Conservation (phyloP, 2,329 filamentous ascomycete genomes). For the Aotearoamyces nothofagi region DNA sequence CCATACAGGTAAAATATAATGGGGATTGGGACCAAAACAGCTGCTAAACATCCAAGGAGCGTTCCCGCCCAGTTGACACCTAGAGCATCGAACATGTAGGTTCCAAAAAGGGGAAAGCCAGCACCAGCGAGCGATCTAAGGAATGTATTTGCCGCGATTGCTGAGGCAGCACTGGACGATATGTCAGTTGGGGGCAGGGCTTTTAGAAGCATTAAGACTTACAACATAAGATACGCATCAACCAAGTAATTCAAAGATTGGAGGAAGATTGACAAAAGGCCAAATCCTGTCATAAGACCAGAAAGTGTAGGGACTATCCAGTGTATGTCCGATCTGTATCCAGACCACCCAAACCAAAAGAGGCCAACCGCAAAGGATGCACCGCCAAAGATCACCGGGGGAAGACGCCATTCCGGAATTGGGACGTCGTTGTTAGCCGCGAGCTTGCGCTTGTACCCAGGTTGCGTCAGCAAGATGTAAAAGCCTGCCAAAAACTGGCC, state of each 20-base stretch:
- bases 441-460: slow-evolving; percentile 53
- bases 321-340: slow-evolving; percentile 38
- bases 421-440: slow-evolving; percentile 50
- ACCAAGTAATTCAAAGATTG: slow-evolving; percentile 70
- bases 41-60: slow-evolving; percentile 43
- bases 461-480: slow-evolving; percentile 46
- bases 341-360: slow-evolving; percentile 69
- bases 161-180: slow-evolving; percentile 19
- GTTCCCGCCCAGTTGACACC: slow-evolving; percentile 48
- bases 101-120: slow-evolving; percentile 65
- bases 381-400: slow-evolving; percentile 43
- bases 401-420: slow-evolving; percentile 52
- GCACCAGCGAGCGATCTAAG: slow-evolving; percentile 65
- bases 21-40: slow-evolving; percentile 43
- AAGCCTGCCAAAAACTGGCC: slow-evolving; percentile 56
- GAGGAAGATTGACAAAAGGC: slow-evolving; percentile 72
- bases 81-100: slow-evolving; percentile 50
- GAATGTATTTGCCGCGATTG: slow-evolving; percentile 71
- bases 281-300: slow-evolving; percentile 53
- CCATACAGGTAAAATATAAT: slow-evolving; percentile 48
- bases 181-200: neutral
- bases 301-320: slow-evolving; percentile 50
- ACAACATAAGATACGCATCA: slow-evolving; percentile 55
- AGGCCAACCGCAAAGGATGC: slow-evolving; percentile 47
- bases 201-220: slow-evolving; percentile 11